Evolutionary conservation across 2,329 filamentous ascomycete species (phyloP), one percentile per base, ranked within the genome.

Genomic region (Dothideomycetes sp.): DNA sequence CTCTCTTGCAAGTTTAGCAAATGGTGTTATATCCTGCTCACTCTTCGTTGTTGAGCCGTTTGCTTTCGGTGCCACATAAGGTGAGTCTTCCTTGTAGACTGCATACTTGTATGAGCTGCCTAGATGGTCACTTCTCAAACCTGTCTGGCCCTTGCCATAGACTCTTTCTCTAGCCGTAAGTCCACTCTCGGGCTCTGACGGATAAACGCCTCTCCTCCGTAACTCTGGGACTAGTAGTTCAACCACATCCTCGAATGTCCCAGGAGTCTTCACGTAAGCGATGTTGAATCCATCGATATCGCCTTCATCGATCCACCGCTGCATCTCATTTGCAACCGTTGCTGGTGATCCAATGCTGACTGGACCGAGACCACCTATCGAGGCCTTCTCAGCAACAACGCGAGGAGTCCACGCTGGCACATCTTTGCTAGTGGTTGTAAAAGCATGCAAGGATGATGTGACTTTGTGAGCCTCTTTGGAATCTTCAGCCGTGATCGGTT

Each of bases 91-190:
- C 41, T 69, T 56, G 47, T 79, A 81, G 2, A 76, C 69, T 48
- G 73, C 65, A 47, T 80, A 81, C 58, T 75, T 78, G 52, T 79
- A 81, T 45, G 49, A 55, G 36, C 67, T 72, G 1, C 76, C 78
- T 0, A 62, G 51, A 54, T 81, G 78, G 54, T 81, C 77, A 45
- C 61, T 61, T 29, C 75, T 62, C 43, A 81, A 51, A 11, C 65
- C 61, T 4, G 56, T 65, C 53, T 80, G 76, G 0, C 77, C 77
- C 44, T 62, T 64, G 0, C 76, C 75, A 53, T 79, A 80, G 0
- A 80, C 60, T 57, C 72, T 79, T 57, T 81, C 77, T 47, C 46
- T 24, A 15, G 36, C 36, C 9, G 40, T 42, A 11, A 42, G 22
- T 8, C 40, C 36, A 3, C 38, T 32, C 24, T 38, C 36, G 3